Evolutionary conservation across 2,329 filamentous ascomycete species (phyloP), one percentile per base, ranked within the genome.

Genomic region (Aspergillus japonicus): DNA sequence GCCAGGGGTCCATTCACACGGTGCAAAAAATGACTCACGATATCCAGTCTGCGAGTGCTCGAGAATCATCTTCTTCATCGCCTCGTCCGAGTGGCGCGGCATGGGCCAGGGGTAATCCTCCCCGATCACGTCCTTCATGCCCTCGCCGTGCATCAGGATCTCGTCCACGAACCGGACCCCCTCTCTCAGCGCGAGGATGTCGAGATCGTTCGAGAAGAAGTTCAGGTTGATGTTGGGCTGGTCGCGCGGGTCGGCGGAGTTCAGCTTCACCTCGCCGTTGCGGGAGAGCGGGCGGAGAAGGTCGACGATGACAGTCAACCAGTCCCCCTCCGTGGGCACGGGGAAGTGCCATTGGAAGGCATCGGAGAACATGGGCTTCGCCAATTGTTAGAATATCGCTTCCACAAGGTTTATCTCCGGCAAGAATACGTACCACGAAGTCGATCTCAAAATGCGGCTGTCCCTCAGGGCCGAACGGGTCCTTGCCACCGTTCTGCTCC

Each of bases 381-480:
- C 2, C 3, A 44, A 44, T 7, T 2, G 26, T 29, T 29, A 29
- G 26, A 7, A 29, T 29, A 8, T 10, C 7, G 26, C 7, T 8
- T 29, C 7, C 26, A 29, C 26, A 29, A 16, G 12, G 0, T 11
- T n/a, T 7, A 3, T 11, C n/a, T 8, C n/a, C 2, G 14, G 5
- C 6, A 11, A 12, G 39, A 5, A 19, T n/a, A 52, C 50, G 23
- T 21, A 53, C 51, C 35, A 53, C 51, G 12, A 53, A 53, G 33
- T 53, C 51, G 42, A 53, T 44, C 51, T 53, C 51, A 16, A 53
- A 53, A 47, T 53, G 51, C 35, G 51, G 51, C 51, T 53, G 51
- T 2, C 51, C 51, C 21, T 53, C 51, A 3, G 51, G 51, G 2
- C 51, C 51, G 16, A 53, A 53, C 24, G 51, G 51, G 8, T 53